Conservation (phyloP, 345 rosid genomes). For the Mercurialis annua region DNA sequence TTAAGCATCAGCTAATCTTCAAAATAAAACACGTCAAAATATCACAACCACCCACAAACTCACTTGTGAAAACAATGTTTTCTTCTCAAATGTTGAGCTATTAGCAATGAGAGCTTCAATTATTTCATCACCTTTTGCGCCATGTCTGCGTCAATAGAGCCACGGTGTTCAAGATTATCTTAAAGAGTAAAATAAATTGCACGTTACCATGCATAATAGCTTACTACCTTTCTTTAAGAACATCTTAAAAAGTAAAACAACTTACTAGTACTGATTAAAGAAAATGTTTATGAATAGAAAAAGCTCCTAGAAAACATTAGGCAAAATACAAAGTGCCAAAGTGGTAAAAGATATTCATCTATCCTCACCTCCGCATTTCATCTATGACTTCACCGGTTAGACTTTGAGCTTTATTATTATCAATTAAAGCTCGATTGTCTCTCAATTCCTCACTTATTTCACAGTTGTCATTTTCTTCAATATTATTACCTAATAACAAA, state of each 20-base stretch:
- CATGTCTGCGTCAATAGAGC: constrained; percentile 51
- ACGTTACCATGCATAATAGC: no score
- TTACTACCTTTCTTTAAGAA: no score
- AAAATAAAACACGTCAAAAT: not conserved
- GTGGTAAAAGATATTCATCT: no score
- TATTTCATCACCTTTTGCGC: constrained; percentile 81
- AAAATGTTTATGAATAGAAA: not conserved
- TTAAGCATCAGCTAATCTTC: constrained; percentile 5
- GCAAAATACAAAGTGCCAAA: no score
- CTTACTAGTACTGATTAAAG: no score
- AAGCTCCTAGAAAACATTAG: not conserved
- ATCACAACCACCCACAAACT: constrained; percentile 1
- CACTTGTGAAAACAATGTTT: constrained; percentile 78
- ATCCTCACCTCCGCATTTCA: constrained; percentile 59
- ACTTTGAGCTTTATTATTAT: constrained; percentile 78
- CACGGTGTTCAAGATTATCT: not conserved
- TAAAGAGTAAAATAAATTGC: no score
- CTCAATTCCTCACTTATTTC: constrained; percentile 45
- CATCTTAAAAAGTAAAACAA: not conserved
- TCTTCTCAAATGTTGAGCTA: constrained; percentile 86
- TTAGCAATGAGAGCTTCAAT: constrained; percentile 90
- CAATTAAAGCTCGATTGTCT: constrained; percentile 71
- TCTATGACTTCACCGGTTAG: constrained; percentile 81
- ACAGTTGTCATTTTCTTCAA: constrained; percentile 33
- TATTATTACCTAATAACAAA: constrained; percentile 31